phyloP scores from a whole-genome alignment of 1,284 basidiomycete species.

The Cutaneotrichosporon sp. region DNA sequence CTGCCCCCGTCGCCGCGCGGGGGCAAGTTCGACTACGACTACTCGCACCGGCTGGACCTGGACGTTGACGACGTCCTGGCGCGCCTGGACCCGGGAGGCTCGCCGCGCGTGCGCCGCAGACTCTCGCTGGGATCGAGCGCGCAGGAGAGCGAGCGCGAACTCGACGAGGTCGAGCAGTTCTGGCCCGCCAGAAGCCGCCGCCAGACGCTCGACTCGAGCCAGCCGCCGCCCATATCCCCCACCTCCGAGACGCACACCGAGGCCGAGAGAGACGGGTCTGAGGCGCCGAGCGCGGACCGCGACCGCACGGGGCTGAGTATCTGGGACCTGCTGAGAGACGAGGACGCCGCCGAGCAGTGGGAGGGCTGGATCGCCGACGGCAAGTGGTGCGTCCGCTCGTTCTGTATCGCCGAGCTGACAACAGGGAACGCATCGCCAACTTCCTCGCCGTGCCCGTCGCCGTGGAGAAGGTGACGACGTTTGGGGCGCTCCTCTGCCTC shows the following conservation, averaged over 20 bases:
- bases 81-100: constrained; percentile 3
- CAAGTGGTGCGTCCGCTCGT: constrained; percentile 43
- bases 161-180: constrained; percentile 19
- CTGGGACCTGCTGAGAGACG: constrained; percentile 44
- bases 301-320: constrained; percentile 7
- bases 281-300: neutral
- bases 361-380: constrained; percentile 52
- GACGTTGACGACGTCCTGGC: constrained; percentile 14
- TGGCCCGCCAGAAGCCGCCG: constrained; percentile 21
- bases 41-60: neutral
- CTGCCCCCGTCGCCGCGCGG: constrained; percentile 43
- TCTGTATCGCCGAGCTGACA: neutral
- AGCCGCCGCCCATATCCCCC: neutral
- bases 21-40: constrained; percentile 13
- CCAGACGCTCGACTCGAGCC: constrained; percentile 6
- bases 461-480: constrained; percentile 88
- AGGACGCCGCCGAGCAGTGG: constrained; percentile 50
- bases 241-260: neutral
- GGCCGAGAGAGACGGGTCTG: neutral
- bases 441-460: constrained; percentile 91
- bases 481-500: constrained; percentile 91
- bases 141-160: constrained; percentile 11
- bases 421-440: constrained; percentile 92
- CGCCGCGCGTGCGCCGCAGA: neutral
- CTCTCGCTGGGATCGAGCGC: constrained; percentile 7